These are phyloP conservation scores for Mycosphaerella sp. DNA, from an alignment of 2,329 filamentous ascomycete genomes.

Conservation along the genomic window DNA sequence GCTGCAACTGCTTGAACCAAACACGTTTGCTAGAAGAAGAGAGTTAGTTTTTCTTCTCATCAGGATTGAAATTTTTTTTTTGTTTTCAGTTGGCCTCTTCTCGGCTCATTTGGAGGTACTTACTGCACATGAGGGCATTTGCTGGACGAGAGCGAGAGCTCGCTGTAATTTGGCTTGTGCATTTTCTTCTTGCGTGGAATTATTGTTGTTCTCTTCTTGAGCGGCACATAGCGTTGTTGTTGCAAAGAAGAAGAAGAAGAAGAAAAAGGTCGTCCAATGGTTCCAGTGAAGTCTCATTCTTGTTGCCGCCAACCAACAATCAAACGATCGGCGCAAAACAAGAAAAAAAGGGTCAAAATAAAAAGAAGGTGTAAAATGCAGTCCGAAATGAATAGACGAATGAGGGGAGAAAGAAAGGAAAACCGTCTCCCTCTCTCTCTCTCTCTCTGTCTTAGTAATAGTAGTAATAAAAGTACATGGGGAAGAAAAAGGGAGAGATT, in stretches of 20 bases:
- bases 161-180: constrained; percentile 7
- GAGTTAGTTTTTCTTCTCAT: not conserved
- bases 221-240: not conserved
- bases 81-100: not conserved
- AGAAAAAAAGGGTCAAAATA: too few species aligned
- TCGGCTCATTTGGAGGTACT: not conserved
- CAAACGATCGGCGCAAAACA: too few species aligned
- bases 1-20: constrained; percentile 11
- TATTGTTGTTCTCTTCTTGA: constrained; percentile 5
- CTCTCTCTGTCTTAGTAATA: too few species aligned
- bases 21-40: constrained; percentile 7
- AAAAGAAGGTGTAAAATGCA: not conserved
- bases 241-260: not conserved
- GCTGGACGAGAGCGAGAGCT: constrained; percentile 5
- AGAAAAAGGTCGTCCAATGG: constrained; percentile 5
- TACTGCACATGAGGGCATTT: constrained; percentile 17
- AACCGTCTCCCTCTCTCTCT: too few species aligned
- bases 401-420: too few species aligned
- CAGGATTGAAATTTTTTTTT: too few species aligned
- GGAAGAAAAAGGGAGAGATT: too few species aligned
- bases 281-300: constrained; percentile 14
- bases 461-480: too few species aligned
- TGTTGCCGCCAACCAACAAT: not conserved
- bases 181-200: not conserved
- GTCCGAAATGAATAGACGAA: not conserved